phyloP scores from a whole-genome alignment of 257 asterid genomes.

The Sherardia arvensis region DNA sequence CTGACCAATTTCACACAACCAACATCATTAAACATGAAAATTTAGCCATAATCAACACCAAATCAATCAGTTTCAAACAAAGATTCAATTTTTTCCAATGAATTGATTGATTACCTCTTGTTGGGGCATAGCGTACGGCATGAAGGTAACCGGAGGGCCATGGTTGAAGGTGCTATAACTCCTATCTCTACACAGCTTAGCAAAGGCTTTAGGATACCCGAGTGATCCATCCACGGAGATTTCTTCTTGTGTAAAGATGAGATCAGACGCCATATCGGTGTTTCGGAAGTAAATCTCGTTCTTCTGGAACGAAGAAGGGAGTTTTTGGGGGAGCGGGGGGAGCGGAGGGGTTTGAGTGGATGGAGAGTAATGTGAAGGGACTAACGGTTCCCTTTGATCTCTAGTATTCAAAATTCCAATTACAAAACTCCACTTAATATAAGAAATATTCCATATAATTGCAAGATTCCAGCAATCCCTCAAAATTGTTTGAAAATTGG shows the following conservation, averaged over 20 bases:
- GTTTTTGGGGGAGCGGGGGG: background rate
- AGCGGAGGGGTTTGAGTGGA: constrained; percentile 13
- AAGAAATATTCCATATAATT: too few species aligned
- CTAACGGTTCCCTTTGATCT: constrained; percentile 81
- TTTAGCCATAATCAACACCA: background rate
- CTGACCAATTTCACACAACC: background rate
- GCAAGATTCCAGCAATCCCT: too few species aligned
- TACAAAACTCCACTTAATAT: too few species aligned
- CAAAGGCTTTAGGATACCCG: constrained; percentile 79
- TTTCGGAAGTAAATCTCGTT: background rate
- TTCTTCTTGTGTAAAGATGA: constrained; percentile 53
- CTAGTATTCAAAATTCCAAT: too few species aligned
- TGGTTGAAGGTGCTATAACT: constrained; percentile 49
- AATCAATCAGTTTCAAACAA: background rate
- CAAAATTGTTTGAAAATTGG: too few species aligned
- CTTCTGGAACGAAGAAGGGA: background rate
- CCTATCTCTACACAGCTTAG: constrained; percentile 59
- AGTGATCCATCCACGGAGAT: constrained; percentile 49
- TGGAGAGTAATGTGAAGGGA: constrained; percentile 10
- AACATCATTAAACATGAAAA: background rate
- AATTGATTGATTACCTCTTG: constrained; percentile 53
- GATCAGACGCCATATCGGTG: constrained; percentile 36
- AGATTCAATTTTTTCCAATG: too few species aligned
- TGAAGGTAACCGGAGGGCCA: constrained; percentile 85
- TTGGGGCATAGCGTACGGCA: constrained; percentile 52